Evolutionary conservation across 1,284 basidiomycete species (phyloP).

Genomic region (Ganoderma leucocontextum): DNA sequence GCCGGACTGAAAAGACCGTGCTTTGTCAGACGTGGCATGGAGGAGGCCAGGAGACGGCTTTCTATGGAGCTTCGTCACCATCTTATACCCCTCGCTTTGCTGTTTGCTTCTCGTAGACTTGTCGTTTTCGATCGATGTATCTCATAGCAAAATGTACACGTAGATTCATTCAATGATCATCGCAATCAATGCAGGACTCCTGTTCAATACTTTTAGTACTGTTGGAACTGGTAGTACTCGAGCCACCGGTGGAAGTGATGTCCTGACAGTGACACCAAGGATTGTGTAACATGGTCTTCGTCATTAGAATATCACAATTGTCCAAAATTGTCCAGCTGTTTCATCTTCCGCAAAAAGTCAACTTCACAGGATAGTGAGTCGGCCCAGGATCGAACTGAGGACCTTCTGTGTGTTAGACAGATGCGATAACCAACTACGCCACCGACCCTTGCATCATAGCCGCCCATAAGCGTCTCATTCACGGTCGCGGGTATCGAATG

Average conservation of each 20-base stretch:
- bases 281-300: no score
- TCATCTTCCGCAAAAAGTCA: no score
- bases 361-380: no score
- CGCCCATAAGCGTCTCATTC: neutral
- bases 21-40: neutral
- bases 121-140: neutral
- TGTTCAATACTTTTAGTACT: no score
- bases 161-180: neutral
- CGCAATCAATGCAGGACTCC: neutral
- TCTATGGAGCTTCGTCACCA: neutral
- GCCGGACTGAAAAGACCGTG: neutral
- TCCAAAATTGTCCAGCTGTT: no score
- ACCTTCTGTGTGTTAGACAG: slow-evolving; percentile 71
- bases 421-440: slow-evolving; percentile 86
- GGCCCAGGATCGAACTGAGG: slow-evolving; percentile 51
- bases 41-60: neutral
- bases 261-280: no score
- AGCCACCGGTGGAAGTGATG: no score
- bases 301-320: no score
- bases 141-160: neutral
- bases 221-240: no score
- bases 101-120: neutral
- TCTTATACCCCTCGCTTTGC: neutral
- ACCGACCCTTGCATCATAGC: slow-evolving; percentile 39
- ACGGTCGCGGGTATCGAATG: neutral